Base-by-base conservation (phyloP, 306 rosid genomes). In the Ormosia emarginata region DNA sequence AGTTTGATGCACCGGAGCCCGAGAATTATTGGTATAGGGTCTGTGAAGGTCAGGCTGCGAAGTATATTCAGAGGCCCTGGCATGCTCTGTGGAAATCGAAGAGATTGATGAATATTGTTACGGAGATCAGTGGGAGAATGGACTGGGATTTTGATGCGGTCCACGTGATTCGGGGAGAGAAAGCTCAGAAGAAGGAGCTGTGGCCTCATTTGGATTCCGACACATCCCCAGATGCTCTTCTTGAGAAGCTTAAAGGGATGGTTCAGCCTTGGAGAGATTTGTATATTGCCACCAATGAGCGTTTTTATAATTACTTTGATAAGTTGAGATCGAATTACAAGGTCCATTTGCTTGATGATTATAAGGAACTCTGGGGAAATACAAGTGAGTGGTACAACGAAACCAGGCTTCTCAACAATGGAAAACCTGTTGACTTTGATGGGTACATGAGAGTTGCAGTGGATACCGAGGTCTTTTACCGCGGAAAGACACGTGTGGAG, bases 391-490 rank as follows among this genome's bases (percentile, higher is more conserved):
- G 99, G 99, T 91, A 86, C 88, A 96, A 94, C 49, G 99, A 94
- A 84, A 93, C 95, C 0, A 84, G 11, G 5, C 71, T 79, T 69
- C 81, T 96, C 79, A 96, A 93, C 86, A 82, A 92, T 17, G 97
- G 97, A 68, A 85, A 71, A 30, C 94, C 94, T 3, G 97, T 96
- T 46, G 97, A 96, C 87, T 96, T 96, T 86, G 99, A 96, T 83
- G 99, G 97, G 67, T 93, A 92, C 91, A 96, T 96, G 99, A 96
- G 98, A 87, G 99, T 86, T 58, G 99, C 94, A 1, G 98, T 96
- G 75, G 99, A 96, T 82, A 96, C 99, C 0, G 99, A 96, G 84
- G 97, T 96, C 62, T 89, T 96, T 83, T 92, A 93, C 82, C 86
- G 98, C 80, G 97, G 91, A 5, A 96, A 93, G 86, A 96, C 88